Percentiles rank a stretch among this genome's conserved stretches.
phyloP scores from a whole-genome alignment of 768 basidiomycete species.

The Tylopilus rubrobrunneus region DNA sequence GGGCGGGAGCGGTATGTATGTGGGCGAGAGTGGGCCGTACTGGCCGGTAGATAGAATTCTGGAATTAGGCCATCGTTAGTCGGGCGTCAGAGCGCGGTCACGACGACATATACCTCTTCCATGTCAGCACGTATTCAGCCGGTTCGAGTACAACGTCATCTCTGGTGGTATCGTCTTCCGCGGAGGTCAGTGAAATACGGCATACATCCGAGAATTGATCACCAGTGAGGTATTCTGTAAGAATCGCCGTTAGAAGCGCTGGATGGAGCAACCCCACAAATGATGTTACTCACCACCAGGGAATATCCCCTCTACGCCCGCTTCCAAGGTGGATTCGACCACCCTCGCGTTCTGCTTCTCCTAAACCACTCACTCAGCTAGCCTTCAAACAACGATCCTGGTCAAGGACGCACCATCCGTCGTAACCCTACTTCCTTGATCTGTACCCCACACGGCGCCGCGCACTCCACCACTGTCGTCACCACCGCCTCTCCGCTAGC shows the following conservation, averaged over 20 bases:
- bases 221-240: conserved; percentile 56
- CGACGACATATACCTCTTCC: conserved; percentile 51
- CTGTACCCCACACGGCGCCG: conserved; percentile 53
- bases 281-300: conserved; percentile 39
- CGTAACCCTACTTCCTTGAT: conserved; percentile 47
- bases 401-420: conserved; percentile 39
- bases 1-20: conserved; percentile 54
- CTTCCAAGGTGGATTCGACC: conserved; percentile 49
- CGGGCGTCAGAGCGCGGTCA: neutral
- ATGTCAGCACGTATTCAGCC: conserved; percentile 57
- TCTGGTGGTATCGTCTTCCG: conserved; percentile 35
- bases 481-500: conserved; percentile 57
- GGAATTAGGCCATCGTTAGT: neutral
- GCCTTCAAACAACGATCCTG: neutral
- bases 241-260: neutral
- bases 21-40: conserved; percentile 43
- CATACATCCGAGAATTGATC: conserved; percentile 62
- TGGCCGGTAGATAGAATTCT: conserved; percentile 39
- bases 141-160: conserved; percentile 42
- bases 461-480: conserved; percentile 46
- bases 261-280: neutral
- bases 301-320: conserved; percentile 38
- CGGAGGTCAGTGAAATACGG: conserved; percentile 43
- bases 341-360: conserved; percentile 45
- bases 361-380: conserved; percentile 23